Evolutionary conservation across 1,284 basidiomycete species (phyloP).

Genomic region (Cryptococcus wingfieldii): DNA sequence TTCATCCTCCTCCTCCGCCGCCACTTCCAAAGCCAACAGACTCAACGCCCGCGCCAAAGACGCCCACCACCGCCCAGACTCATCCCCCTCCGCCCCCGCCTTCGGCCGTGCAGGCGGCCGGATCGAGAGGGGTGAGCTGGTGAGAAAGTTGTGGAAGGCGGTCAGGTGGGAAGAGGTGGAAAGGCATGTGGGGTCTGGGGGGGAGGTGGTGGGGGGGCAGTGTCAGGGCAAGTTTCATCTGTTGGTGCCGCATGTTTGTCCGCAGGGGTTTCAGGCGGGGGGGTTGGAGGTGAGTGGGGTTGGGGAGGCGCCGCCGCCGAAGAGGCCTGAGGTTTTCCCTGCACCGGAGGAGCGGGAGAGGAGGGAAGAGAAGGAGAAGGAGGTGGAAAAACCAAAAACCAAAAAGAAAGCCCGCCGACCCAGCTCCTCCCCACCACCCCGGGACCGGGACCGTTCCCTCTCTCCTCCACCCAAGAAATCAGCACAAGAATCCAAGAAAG

Average conservation of each 20-base stretch:
- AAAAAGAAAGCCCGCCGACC: neutral
- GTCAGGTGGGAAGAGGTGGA: conserved; percentile 45
- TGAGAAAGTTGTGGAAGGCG: conserved; percentile 44
- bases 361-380: conserved; percentile 11
- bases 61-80: neutral
- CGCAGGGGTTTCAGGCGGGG: conserved; percentile 25
- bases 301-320: conserved; percentile 14
- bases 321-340: conserved; percentile 33
- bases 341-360: conserved; percentile 6
- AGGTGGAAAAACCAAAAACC: neutral
- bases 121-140: conserved; percentile 39
- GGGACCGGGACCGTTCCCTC: neutral
- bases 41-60: conserved; percentile 6
- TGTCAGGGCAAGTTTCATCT: conserved; percentile 43
- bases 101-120: conserved; percentile 27
- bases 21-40: conserved; percentile 7
- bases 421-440: neutral
- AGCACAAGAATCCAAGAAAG: neutral
- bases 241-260: conserved; percentile 37
- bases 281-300: conserved; percentile 6
- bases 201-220: conserved; percentile 21
- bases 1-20: conserved; percentile 15
- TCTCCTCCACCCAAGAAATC: neutral
- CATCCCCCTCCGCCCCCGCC: conserved; percentile 8
- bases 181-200: conserved; percentile 28